phyloP scores from a whole-genome alignment of 1,139 yeast species.

The Pichia sp. region DNA sequence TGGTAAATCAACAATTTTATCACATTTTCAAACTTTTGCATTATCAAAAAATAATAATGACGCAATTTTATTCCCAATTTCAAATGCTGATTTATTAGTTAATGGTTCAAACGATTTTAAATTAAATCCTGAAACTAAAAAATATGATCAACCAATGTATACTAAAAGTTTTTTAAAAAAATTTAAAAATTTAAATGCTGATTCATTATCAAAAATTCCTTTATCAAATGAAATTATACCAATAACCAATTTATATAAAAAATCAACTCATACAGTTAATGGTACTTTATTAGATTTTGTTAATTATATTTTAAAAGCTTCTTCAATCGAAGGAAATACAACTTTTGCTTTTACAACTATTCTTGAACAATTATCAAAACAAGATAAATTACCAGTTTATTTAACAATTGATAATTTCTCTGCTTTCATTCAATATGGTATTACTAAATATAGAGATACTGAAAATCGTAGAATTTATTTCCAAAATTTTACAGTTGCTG shows the following conservation, averaged over 20 bases:
- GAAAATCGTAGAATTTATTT: slow-evolving; percentile 55
- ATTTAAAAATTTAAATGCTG: slow-evolving; percentile 51
- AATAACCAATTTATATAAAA: slow-evolving; percentile 7
- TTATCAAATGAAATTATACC: slow-evolving; percentile 37
- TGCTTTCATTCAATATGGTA: slow-evolving; percentile 49
- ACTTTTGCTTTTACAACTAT: slow-evolving; percentile 44
- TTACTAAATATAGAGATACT: slow-evolving; percentile 56
- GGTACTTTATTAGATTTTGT: slow-evolving; percentile 39
- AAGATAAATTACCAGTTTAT: slow-evolving; percentile 50
- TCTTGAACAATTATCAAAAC: slow-evolving; percentile 45
- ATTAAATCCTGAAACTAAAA: slow-evolving; percentile 41
- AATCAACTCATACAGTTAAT: slow-evolving; percentile 9
- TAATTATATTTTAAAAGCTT: slow-evolving; percentile 16
- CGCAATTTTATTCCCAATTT: slow-evolving; percentile 60
- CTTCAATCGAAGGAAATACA: slow-evolving; percentile 12
- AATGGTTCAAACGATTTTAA: slow-evolving; percentile 71
- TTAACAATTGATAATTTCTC: slow-evolving; percentile 75
- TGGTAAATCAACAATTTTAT: slow-evolving; percentile 71
- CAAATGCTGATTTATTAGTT: slow-evolving; percentile 53
- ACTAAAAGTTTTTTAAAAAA: slow-evolving; percentile 56
- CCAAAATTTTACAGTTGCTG: slow-evolving; percentile 62
- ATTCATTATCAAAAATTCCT: slow-evolving; percentile 42
- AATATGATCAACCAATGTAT: slow-evolving; percentile 78
- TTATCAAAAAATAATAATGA: slow-evolving; percentile 12
- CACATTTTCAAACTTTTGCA: slow-evolving; percentile 67